phyloP scores from a whole-genome alignment of 192 early-diverging fungal species.

The Coemansia asiatica region DNA sequence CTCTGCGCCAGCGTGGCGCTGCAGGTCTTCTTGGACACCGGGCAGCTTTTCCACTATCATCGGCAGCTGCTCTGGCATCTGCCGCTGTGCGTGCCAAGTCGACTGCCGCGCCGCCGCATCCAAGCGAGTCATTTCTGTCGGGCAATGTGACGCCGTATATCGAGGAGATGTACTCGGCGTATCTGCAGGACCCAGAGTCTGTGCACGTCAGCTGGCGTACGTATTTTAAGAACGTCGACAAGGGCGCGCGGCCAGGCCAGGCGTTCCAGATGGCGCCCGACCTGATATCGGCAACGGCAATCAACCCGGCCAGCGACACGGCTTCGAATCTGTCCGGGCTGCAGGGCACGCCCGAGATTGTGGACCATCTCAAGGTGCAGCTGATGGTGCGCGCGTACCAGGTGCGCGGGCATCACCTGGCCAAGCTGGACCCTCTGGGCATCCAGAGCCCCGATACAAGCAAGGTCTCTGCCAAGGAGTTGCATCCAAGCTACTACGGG shows the following conservation, averaged over 20 bases:
- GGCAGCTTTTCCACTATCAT: constrained; percentile 9
- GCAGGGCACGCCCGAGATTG: constrained; percentile 70
- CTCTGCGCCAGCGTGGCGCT: constrained; percentile 42
- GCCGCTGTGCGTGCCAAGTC: constrained; percentile 35
- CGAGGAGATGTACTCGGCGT: constrained; percentile 95
- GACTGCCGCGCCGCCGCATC: constrained; percentile 49
- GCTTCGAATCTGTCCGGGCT: constrained; percentile 45
- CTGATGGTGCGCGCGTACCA: constrained; percentile 94
- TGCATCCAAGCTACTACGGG: constrained; percentile 87
- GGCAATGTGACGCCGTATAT: constrained; percentile 84
- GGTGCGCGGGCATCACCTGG: constrained; percentile 93
- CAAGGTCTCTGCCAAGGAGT: constrained; percentile 69
- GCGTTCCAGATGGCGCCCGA: constrained; percentile 83
- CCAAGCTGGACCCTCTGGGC: constrained; percentile 92
- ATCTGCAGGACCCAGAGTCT: constrained; percentile 82
- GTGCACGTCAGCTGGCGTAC: constrained; percentile 97
- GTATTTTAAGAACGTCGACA: constrained; percentile 85
- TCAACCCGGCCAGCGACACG: constrained; percentile 59
- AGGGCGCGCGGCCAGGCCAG: constrained; percentile 62
- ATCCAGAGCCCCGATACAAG: constrained; percentile 66
- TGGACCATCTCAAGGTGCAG: constrained; percentile 99
- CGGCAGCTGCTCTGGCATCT: constrained; percentile 11
- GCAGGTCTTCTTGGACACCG: constrained; percentile 20
- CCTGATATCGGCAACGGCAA: constrained; percentile 68
- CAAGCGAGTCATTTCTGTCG: constrained; percentile 82